These are phyloP conservation scores for Aegilops tauschii DNA, from an alignment of 176 grass and related monocot species.

Conservation along the genomic window DNA sequence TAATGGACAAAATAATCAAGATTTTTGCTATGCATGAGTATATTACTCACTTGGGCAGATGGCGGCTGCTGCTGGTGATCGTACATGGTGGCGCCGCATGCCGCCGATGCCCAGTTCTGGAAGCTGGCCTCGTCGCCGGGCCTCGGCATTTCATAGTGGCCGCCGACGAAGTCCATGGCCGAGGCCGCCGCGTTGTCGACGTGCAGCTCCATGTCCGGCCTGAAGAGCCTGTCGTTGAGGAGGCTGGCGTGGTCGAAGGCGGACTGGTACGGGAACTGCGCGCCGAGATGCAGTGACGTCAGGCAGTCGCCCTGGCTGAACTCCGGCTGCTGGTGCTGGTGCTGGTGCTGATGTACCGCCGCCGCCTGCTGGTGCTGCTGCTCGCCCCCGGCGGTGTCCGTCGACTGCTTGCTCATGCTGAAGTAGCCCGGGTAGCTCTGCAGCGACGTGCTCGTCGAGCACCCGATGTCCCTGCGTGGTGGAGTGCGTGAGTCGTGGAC, in stretches of 20 bases:
- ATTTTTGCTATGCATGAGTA: background rate
- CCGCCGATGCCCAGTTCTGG: conserved; percentile 64
- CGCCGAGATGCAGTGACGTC: conserved; percentile 42
- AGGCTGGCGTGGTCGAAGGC: conserved; percentile 42
- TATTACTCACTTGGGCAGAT: conserved; percentile 55
- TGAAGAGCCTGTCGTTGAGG: conserved; percentile 49
- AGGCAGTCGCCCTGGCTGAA: conserved; percentile 48
- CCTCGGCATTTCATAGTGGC: conserved; percentile 54
- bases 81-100: conserved; percentile 41
- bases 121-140: conserved; percentile 60
- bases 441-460: conserved; percentile 48
- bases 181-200: conserved; percentile 1
- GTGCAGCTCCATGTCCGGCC: conserved; percentile 41
- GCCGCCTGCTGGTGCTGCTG: conserved; percentile 34
- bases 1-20: background rate
- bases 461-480: conserved; percentile 57
- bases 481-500: conserved; percentile 19
- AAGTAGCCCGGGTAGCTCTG: conserved; percentile 58
- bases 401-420: conserved; percentile 43
- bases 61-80: conserved; percentile 47
- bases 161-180: conserved; percentile 32
- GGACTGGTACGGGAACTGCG: conserved; percentile 46
- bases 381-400: background rate
- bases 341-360: conserved; percentile 14
- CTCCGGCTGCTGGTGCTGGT: conserved; percentile 40